Evolutionary conservation across 371 early-diverging fungal species (phyloP).

Genomic region (Lichtheimia hyalospora): DNA sequence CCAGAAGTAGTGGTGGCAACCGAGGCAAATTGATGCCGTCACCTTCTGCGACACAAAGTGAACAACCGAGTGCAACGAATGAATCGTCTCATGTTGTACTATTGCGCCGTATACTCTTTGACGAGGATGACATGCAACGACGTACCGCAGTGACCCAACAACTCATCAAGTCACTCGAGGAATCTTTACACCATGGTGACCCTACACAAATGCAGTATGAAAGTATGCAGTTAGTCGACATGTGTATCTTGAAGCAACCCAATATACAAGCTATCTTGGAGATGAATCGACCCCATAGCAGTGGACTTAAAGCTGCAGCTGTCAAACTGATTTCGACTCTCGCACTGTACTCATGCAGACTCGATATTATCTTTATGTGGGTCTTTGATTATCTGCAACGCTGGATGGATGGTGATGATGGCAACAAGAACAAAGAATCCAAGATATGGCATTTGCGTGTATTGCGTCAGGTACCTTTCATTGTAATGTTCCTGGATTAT

Average conservation of each 20-base stretch:
- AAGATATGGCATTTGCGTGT: slow-evolving; percentile 16
- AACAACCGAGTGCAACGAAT: not conserved
- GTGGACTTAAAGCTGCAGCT: slow-evolving; percentile 11
- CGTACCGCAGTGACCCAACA: slow-evolving; percentile 25
- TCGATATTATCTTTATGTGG: slow-evolving; percentile 30
- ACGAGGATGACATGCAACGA: slow-evolving; percentile 30
- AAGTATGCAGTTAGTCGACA: slow-evolving; percentile 33
- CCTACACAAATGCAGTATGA: slow-evolving; percentile 33
- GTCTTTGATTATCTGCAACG: slow-evolving; percentile 15
- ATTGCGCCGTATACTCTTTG: slow-evolving; percentile 25
- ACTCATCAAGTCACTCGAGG: slow-evolving; percentile 27
- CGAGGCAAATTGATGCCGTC: too few relatives aligned
- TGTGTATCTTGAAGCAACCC: slow-evolving; percentile 22
- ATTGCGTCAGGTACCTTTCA: slow-evolving; percentile 14
- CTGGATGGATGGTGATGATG: slow-evolving; percentile 6
- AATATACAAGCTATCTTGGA: slow-evolving; percentile 30
- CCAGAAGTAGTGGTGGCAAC: too few relatives aligned
- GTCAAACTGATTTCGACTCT: slow-evolving; percentile 12
- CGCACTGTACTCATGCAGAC: slow-evolving; percentile 32
- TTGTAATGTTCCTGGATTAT: too few relatives aligned
- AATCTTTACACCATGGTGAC: slow-evolving; percentile 23
- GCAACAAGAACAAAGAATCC: slow-evolving; percentile 8
- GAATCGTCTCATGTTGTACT: slow-evolving; percentile 30
- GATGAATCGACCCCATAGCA: slow-evolving; percentile 9
- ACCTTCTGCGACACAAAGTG: not conserved